Percentiles rank a stretch among this genome's conserved stretches.
Conservation (phyloP, 768 basidiomycete genomes). For the Boletus pseudo-olivaceus region DNA sequence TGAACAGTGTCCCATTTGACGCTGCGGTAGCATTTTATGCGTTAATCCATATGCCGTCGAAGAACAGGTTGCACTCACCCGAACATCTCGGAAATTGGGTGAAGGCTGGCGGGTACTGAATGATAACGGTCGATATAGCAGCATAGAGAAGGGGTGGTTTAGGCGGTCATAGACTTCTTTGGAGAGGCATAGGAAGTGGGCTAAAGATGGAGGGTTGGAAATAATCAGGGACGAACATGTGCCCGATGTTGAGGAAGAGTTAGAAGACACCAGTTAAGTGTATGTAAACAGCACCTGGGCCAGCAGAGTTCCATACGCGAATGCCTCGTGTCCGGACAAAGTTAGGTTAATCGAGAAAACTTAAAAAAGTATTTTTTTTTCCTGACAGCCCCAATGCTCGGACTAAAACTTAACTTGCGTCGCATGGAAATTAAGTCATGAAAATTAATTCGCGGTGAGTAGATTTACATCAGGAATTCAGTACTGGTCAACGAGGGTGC, state of each 20-base stretch:
- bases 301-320: neutral
- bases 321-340: slow-evolving; percentile 8
- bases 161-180: slow-evolving; percentile 5
- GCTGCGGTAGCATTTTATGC: slow-evolving; percentile 5
- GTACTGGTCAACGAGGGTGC: slow-evolving; percentile 16
- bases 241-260: neutral
- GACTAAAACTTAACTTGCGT: neutral
- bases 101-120: slow-evolving; percentile 6
- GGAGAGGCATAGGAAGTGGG: slow-evolving; percentile 9
- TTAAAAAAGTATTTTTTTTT: neutral
- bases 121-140: slow-evolving; percentile 5
- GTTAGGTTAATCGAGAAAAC: neutral
- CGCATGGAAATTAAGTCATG: slow-evolving; percentile 17
- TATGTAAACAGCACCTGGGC: slow-evolving; percentile 10
- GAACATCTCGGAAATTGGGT: slow-evolving; percentile 18
- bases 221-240: slow-evolving; percentile 9
- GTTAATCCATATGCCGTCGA: slow-evolving; percentile 6
- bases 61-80: slow-evolving; percentile 7
- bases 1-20: neutral
- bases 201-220: slow-evolving; percentile 3
- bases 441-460: slow-evolving; percentile 15
- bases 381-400: neutral
- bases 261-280: slow-evolving; percentile 6
- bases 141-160: slow-evolving; percentile 1
- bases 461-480: slow-evolving; percentile 4